A percentile compares a stretch with the other conserved stretches of the same genome.
Conservation (phyloP, 2,329 filamentous ascomycete species). For the Paramyrothecium roridum region DNA sequence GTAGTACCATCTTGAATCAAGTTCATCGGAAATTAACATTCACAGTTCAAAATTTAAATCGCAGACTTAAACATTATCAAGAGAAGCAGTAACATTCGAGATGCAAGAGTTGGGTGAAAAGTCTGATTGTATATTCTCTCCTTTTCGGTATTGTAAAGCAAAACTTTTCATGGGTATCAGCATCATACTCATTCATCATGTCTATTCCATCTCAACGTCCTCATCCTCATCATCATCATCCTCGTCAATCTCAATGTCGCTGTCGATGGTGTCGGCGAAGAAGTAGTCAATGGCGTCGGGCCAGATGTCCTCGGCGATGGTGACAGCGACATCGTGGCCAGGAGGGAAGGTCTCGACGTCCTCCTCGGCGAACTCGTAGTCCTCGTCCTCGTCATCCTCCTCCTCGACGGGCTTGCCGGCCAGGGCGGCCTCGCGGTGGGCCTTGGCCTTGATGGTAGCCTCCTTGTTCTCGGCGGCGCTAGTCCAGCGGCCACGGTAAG, state of each 20-base stretch:
- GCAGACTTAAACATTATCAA: too few species aligned
- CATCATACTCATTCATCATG: not conserved
- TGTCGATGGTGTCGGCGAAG: conserved; percentile 1
- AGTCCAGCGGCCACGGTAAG: conserved; percentile 2
- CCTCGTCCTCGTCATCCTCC: not conserved
- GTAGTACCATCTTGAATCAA: too few species aligned
- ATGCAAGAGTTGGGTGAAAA: too few species aligned
- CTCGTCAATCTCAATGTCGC: conserved; percentile 1
- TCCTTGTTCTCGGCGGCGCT: conserved; percentile 1
- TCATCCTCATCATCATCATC: conserved; percentile 1
- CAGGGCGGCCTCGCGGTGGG: not conserved
- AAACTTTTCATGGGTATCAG: not conserved
- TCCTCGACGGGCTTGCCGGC: conserved; percentile 2
- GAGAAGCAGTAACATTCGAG: too few species aligned
- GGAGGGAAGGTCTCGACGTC: conserved; percentile 1
- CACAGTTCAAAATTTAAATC: too few species aligned
- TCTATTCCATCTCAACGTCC: conserved; percentile 1
- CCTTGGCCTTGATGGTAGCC: conserved; percentile 1
- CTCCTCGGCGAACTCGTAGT: conserved; percentile 1
- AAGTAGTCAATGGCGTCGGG: conserved; percentile 3
- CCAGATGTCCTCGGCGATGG: conserved; percentile 2
- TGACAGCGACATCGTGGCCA: conserved; percentile 1
- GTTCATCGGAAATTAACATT: too few species aligned
- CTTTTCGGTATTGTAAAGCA: not conserved
- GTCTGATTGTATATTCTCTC: too few species aligned